A percentile compares a stretch with the other conserved stretches of the same genome.
Conservation (phyloP, 164 flowering plant genomes). For the Umbellularia californica region DNA sequence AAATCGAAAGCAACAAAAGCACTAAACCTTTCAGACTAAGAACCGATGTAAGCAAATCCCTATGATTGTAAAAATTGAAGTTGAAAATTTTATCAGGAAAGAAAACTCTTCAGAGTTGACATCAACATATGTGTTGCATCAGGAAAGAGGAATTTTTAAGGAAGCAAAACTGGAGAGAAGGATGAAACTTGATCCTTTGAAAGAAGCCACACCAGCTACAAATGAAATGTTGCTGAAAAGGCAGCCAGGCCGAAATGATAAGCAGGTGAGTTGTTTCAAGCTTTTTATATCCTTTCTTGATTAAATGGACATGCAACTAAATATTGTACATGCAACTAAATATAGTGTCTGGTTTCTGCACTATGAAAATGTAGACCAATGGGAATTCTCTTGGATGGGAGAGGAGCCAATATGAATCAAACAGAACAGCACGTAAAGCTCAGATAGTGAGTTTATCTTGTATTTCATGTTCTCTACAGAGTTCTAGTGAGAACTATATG, state of each 20-base stretch:
- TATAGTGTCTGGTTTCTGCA: neutral
- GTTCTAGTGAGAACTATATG: neutral
- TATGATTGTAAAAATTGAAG: neutral
- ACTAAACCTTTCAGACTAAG: slow-evolving; percentile 86
- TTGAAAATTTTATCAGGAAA: neutral
- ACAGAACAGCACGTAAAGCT: slow-evolving; percentile 14
- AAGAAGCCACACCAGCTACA: slow-evolving; percentile 22
- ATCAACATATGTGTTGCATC: slow-evolving; percentile 9
- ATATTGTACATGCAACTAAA: neutral
- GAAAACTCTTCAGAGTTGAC: neutral
- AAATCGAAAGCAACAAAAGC: slow-evolving; percentile 54
- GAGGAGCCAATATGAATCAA: slow-evolving; percentile 16
- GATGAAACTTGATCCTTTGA: slow-evolving; percentile 22
- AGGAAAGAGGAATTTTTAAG: slow-evolving; percentile 81
- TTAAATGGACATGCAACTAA: neutral
- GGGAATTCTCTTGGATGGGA: slow-evolving; percentile 15
- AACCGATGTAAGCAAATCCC: slow-evolving; percentile 58
- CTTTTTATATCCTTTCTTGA: neutral
- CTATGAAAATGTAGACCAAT: slow-evolving; percentile 14
- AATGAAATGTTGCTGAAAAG: slow-evolving; percentile 13
- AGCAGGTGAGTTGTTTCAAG: slow-evolving; percentile 24
- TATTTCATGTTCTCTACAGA: neutral
- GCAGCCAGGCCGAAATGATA: slow-evolving; percentile 17
- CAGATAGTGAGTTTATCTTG: slow-evolving; percentile 17
- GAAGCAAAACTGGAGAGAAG: slow-evolving; percentile 75